A percentile compares a stretch with the other conserved stretches of the same genome.
Conservation (phyloP, 2,329 filamentous ascomycete species). For the Talaromyces sp. region DNA sequence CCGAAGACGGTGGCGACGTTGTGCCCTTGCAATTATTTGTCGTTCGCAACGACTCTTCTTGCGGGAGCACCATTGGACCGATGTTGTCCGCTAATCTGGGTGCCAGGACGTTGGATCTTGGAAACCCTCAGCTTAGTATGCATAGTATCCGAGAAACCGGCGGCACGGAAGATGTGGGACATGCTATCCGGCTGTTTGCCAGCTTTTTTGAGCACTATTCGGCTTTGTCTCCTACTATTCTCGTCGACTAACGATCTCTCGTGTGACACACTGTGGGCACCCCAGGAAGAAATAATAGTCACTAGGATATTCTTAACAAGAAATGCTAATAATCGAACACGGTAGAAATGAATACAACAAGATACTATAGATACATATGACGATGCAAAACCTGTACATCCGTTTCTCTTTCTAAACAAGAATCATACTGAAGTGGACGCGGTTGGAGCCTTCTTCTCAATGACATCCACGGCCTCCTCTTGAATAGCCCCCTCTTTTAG, state of each 20-base stretch:
- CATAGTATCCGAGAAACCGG: conserved; percentile 94
- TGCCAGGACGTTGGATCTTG: conserved; percentile 82
- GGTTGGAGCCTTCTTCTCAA: conserved; percentile 13
- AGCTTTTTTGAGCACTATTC: conserved; percentile 83
- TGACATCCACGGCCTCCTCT: conserved; percentile 7
- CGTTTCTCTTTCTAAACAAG: neutral
- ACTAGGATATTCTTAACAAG: neutral
- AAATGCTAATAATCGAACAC: conserved; percentile 1
- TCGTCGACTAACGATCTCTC: conserved; percentile 63
- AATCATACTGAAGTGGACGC: neutral
- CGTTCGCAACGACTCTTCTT: conserved; percentile 89
- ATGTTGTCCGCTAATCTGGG: conserved; percentile 87
- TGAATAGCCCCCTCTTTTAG: conserved; percentile 26
- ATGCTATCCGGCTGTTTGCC: conserved; percentile 80
- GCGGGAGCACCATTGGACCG: conserved; percentile 95
- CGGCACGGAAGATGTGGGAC: conserved; percentile 79
- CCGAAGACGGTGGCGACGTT: conserved; percentile 54
- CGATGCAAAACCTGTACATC: conserved; percentile 1
- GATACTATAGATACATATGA: conserved; percentile 15
- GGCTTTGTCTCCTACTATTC: conserved; percentile 74
- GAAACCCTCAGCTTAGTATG: conserved; percentile 94
- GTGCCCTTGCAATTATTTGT: conserved; percentile 95
- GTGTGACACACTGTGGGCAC: neutral
- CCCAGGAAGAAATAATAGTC: neutral
- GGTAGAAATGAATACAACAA: conserved; percentile 1